These are phyloP conservation scores for Rhizophora apiculata DNA, from an alignment of 345 rosid genomes.

Conservation along the genomic window DNA sequence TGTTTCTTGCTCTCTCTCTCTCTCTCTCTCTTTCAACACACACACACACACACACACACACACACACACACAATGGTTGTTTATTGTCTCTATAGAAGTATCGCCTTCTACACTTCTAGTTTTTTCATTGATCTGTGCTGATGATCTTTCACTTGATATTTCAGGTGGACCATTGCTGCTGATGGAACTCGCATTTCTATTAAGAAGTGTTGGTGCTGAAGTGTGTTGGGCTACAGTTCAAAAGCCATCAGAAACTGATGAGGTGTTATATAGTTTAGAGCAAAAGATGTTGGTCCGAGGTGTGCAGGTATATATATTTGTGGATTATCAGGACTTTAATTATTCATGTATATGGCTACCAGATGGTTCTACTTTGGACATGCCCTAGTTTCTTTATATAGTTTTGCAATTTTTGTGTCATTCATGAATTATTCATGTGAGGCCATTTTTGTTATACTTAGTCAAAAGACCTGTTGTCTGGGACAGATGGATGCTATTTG, in stretches of 20 bases:
- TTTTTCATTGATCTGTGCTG: neutral
- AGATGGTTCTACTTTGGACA: neutral
- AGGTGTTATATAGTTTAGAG: constrained; percentile 65
- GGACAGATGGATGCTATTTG: too few relatives aligned
- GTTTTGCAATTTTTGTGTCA: neutral
- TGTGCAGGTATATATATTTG: constrained; percentile 49
- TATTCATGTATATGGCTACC: neutral
- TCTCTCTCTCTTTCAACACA: too few relatives aligned
- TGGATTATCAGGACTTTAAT: neutral
- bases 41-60: too few relatives aligned
- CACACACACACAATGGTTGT: too few relatives aligned
- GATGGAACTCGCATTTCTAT: constrained; percentile 84
- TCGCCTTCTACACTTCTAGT: neutral
- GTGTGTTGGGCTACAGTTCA: constrained; percentile 85
- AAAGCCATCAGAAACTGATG: constrained; percentile 57
- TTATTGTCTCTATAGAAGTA: too few relatives aligned
- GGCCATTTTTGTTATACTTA: too few relatives aligned
- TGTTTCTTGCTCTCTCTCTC: too few relatives aligned
- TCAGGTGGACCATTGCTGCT: constrained; percentile 81
- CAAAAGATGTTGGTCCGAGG: constrained; percentile 83
- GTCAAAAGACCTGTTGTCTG: too few relatives aligned
- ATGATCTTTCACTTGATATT: neutral
- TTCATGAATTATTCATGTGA: too few relatives aligned
- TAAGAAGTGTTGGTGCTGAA: constrained; percentile 65
- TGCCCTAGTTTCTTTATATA: neutral